Base-by-base conservation (phyloP, 345 rosid genomes). In the Bruguiera gymnorhiza region DNA sequence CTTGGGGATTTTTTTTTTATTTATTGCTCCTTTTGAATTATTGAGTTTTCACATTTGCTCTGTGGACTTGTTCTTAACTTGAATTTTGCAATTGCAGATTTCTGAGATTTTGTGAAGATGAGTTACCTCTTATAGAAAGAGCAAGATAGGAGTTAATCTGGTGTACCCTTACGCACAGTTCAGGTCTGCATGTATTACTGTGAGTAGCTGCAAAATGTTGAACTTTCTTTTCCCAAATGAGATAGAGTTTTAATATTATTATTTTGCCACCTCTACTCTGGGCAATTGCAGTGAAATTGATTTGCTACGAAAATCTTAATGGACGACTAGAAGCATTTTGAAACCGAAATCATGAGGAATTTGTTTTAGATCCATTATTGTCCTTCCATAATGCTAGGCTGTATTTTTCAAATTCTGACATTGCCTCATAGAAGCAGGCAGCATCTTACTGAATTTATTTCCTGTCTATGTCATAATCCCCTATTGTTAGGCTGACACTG, bases 81-180 rank as follows among this genome's bases (percentile, higher is more conserved):
- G 18, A 16, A 27, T 69, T 43, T 43, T 57, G 15, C 2, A 72
- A 46, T 63, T 86, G 86, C 95, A 91, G 96, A 86, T 94, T 74
- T 89, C 86, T 27, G 98, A 94, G 82, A 87, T 94, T 50, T 76
- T 94, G 70, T 94, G 87, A 86, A 64, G 69, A 60, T 29, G 51
- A 31, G 16, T 37, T 43, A 50, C 54, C 70, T 31, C 46, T 71
- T 58, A 74, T 75, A 62, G 67, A 19, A 34, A 50, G 19, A 4
- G 60, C 32, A 52, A 55, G 6, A 58, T 16, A 36, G 66, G 27
- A 51, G 70, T 34, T 59, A 29, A 68, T 67, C 43, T 10, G 46
- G 18, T 24, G 56, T 55, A 50, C 26, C 9, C 43, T 46, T 73
- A 39, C 65, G 58, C 26, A 63, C 65, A 23, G 65, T 75, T 65